phyloP scores from a whole-genome alignment of 2,329 filamentous ascomycete species.

The Amesomyces nigricolor region DNA sequence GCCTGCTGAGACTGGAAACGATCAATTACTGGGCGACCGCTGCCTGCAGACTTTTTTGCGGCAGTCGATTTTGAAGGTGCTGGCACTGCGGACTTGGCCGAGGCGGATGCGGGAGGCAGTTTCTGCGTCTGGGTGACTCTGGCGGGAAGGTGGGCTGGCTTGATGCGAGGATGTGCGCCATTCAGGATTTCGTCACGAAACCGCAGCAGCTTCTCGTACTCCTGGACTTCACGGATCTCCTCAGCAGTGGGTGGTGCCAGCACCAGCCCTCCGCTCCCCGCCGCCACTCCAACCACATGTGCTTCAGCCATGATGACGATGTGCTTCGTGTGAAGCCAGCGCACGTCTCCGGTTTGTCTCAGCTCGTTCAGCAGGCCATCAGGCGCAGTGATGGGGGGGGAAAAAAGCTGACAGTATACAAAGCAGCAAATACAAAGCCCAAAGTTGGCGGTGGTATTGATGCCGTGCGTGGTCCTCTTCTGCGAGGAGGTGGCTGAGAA shows the following conservation, averaged over 20 bases:
- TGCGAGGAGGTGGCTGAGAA: neutral
- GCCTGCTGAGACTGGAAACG: conserved; percentile 21
- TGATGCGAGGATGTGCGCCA: conserved; percentile 64
- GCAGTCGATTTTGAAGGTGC: conserved; percentile 7
- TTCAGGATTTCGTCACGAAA: conserved; percentile 77
- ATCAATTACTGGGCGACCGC: conserved; percentile 18
- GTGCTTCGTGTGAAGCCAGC: neutral
- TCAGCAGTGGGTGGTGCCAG: conserved; percentile 35
- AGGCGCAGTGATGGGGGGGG: neutral
- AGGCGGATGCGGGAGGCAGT: conserved; percentile 6
- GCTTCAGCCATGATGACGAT: conserved; percentile 19
- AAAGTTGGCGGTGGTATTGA: neutral
- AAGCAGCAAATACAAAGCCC: neutral
- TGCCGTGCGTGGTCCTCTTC: neutral
- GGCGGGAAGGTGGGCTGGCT: conserved; percentile 41
- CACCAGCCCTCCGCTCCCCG: conserved; percentile 7
- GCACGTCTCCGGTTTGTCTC: conserved; percentile 8
- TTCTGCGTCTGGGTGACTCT: conserved; percentile 17
- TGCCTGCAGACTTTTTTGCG: conserved; percentile 15
- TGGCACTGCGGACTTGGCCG: conserved; percentile 10
- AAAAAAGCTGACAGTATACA: neutral
- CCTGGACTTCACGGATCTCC: conserved; percentile 53
- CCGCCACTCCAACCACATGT: conserved; percentile 11
- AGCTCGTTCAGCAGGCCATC: conserved; percentile 11
- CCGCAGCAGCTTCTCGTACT: conserved; percentile 75